Conservation (phyloP, 805 yeast genomes). For the Cyberlindnera veronae region DNA sequence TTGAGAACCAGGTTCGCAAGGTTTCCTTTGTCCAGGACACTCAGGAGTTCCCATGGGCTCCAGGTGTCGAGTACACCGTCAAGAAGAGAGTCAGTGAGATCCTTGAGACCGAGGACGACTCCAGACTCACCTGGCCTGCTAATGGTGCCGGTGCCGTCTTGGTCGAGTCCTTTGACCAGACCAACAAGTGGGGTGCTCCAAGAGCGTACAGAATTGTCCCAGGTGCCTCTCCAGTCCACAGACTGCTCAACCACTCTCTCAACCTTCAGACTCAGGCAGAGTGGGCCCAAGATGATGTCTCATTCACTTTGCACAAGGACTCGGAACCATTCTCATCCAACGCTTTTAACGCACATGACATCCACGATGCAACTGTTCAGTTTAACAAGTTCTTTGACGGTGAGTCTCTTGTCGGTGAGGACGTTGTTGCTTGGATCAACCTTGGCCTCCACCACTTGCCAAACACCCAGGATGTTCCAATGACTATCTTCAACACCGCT, state of each 20-base stretch:
- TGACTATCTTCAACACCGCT: slow-evolving; percentile 28
- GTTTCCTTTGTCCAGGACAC: slow-evolving; percentile 16
- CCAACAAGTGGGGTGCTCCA: slow-evolving; percentile 29
- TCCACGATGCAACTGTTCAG: slow-evolving; percentile 23
- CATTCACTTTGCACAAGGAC: slow-evolving; percentile 26
- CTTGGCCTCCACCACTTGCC: slow-evolving; percentile 30
- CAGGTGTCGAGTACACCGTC: slow-evolving; percentile 21
- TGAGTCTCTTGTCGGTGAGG: slow-evolving; percentile 27
- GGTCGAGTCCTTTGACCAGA: slow-evolving; percentile 25
- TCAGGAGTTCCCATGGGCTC: slow-evolving; percentile 28
- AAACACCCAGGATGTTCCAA: slow-evolving; percentile 30
- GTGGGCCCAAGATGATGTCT: slow-evolving; percentile 25
- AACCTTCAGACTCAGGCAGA: slow-evolving; percentile 22
- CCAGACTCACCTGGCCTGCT: slow-evolving; percentile 21
- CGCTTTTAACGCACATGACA: slow-evolving; percentile 24
- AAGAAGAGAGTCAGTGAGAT: slow-evolving; percentile 15
- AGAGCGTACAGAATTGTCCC: slow-evolving; percentile 28
- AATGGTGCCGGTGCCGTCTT: slow-evolving; percentile 25
- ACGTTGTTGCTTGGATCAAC: slow-evolving; percentile 30
- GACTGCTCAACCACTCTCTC: slow-evolving; percentile 18
- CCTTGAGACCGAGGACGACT: slow-evolving; percentile 21
- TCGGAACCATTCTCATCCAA: slow-evolving; percentile 25
- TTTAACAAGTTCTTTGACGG: slow-evolving; percentile 26
- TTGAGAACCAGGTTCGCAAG: slow-evolving; percentile 21
- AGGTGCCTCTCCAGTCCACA: slow-evolving; percentile 21